phyloP scores from a whole-genome alignment of 2,329 filamentous ascomycete genomes.

The Pseudogymnoascus sp. region DNA sequence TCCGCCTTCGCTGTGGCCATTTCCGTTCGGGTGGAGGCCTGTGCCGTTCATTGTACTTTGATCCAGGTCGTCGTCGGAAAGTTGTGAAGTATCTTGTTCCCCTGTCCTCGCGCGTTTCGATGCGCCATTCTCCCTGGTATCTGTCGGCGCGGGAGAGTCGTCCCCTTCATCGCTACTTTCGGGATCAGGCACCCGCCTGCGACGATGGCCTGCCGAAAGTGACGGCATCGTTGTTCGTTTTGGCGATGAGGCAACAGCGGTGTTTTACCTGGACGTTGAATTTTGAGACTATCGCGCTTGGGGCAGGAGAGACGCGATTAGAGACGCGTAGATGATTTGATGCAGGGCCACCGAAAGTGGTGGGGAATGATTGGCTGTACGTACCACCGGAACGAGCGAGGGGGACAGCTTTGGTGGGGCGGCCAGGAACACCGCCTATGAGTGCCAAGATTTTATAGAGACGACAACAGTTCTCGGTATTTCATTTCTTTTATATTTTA shows the following conservation, averaged over 20 bases:
- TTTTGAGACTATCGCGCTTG: constrained; percentile 3
- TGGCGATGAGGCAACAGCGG: not conserved
- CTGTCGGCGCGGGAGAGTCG: not conserved
- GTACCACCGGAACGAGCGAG: not conserved
- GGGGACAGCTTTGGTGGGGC: constrained; percentile 1
- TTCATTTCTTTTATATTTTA: not conserved
- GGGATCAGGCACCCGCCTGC: not conserved
- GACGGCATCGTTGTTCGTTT: constrained; percentile 8
- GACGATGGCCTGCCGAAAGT: not conserved
- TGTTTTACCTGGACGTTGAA: not conserved
- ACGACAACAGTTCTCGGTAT: not conserved
- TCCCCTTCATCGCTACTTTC: not conserved
- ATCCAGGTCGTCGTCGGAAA: constrained; percentile 3
- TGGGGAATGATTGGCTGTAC: constrained; percentile 2
- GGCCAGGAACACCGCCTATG: not conserved
- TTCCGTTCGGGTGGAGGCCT: not conserved
- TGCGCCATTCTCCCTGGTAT: not conserved
- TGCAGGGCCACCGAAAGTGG: not conserved
- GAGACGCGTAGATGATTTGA: constrained; percentile 3
- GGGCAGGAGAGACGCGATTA: not conserved
- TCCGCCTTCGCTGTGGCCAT: constrained; percentile 3
- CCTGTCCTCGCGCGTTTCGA: constrained; percentile 2
- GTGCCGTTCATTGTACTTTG: not conserved
- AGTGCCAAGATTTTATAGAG: not conserved
- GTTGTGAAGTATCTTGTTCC: not conserved